phyloP scores from a whole-genome alignment of 1,284 basidiomycete species.

The Trametes sp. region DNA sequence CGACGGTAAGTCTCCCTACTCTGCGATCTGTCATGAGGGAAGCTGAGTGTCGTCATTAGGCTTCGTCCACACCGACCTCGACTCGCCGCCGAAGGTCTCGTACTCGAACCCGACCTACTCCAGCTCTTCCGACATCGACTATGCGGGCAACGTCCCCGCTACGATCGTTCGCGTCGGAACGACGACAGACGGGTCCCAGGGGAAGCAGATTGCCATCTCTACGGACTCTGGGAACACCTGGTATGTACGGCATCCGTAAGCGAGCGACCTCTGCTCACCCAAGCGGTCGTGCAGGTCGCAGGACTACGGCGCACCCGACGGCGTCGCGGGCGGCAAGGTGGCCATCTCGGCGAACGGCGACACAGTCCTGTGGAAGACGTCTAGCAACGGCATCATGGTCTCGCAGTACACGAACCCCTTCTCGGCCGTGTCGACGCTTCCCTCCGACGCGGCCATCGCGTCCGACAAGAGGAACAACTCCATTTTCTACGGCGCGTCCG shows the following conservation, averaged over 20 bases:
- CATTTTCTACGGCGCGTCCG: constrained; percentile 64
- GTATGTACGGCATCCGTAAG: constrained; percentile 35
- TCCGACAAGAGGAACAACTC: constrained; percentile 66
- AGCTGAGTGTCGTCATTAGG: constrained; percentile 26
- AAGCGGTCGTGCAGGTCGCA: constrained; percentile 43
- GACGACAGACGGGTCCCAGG: constrained; percentile 44
- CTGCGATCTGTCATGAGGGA: background rate
- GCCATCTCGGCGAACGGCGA: constrained; percentile 64
- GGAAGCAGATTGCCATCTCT: constrained; percentile 64
- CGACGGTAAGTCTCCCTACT: constrained; percentile 47
- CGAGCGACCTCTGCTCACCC: background rate
- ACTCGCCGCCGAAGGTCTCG: constrained; percentile 48
- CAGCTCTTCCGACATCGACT: constrained; percentile 62
- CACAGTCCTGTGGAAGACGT: constrained; percentile 64
- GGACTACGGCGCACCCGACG: constrained; percentile 60
- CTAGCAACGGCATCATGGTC: constrained; percentile 55
- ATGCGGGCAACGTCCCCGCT: constrained; percentile 60
- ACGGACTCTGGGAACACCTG: constrained; percentile 61
- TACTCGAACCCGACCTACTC: constrained; percentile 61
- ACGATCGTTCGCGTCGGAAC: constrained; percentile 61
- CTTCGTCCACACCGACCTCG: constrained; percentile 56
- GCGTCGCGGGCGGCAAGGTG: constrained; percentile 61
- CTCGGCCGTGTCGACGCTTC: constrained; percentile 56
- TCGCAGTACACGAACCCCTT: constrained; percentile 61
- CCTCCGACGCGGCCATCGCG: constrained; percentile 60